phyloP scores from a whole-genome alignment of 2,329 filamentous ascomycete species.

The Ceratocystis smalleyi region DNA sequence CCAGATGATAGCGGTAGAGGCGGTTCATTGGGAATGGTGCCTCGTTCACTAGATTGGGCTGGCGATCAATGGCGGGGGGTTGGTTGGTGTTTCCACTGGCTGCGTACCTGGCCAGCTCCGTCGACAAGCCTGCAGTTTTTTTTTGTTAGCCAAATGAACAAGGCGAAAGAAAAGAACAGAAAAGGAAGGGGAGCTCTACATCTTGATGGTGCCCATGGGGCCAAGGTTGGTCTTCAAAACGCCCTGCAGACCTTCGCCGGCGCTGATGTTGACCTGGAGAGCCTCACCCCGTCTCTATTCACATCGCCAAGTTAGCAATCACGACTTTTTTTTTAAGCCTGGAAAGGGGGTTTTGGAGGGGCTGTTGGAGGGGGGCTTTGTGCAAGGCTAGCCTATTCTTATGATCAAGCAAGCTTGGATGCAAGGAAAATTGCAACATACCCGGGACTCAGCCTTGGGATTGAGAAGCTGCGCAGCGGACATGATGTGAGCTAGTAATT shows the following conservation, averaged over 20 bases:
- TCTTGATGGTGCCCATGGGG: constrained; percentile 88
- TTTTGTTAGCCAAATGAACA: constrained; percentile 21
- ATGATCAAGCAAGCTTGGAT: neutral
- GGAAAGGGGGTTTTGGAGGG: neutral
- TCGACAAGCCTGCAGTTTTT: constrained; percentile 43
- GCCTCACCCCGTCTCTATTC: constrained; percentile 85
- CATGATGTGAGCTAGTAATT: constrained; percentile 37
- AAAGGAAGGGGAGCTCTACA: constrained; percentile 37
- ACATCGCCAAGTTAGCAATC: constrained; percentile 15
- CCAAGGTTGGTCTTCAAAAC: constrained; percentile 94
- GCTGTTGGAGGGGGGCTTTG: neutral
- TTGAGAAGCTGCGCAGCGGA: constrained; percentile 97
- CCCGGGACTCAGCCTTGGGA: constrained; percentile 94
- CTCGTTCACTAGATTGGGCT: neutral
- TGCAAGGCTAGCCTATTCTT: constrained; percentile 8
- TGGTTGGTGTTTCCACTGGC: constrained; percentile 20
- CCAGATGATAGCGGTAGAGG: neutral
- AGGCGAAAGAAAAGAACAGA: neutral
- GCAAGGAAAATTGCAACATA: constrained; percentile 33
- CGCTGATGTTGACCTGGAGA: constrained; percentile 89
- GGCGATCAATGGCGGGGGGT: constrained; percentile 9
- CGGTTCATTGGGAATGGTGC: neutral
- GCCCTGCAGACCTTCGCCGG: constrained; percentile 83
- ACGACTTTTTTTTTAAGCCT: neutral
- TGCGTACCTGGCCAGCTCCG: constrained; percentile 48